Base-by-base conservation (phyloP, 192 early-diverging fungal species). In the Backusella australiensis region DNA sequence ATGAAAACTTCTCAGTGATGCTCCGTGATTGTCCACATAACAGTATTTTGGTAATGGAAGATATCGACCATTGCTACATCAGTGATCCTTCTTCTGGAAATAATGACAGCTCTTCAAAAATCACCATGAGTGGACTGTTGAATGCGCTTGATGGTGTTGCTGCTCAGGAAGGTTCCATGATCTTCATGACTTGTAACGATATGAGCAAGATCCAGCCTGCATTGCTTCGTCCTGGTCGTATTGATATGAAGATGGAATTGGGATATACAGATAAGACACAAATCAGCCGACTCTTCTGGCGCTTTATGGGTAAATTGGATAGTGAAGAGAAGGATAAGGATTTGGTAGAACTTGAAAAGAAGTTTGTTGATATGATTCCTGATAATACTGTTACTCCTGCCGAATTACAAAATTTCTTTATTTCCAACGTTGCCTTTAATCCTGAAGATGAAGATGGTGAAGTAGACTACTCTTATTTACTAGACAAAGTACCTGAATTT, bases 1-100 rank as follows among this genome's bases (percentile, higher is more conserved):
- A 87, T 52, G 75, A 80, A 35, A 85, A 81, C 12, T 77, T 85
- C 70, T 72, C 82, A 29, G 75, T 79, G 11, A 73, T 87, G 39
- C 67, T 88, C 34, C 81, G 80, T 26, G 76, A 77, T 6, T 79
- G 80, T 0, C 87, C 87, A 2, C 59, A 77, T 21, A 86, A 86
- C 68, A 84, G 84, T 35, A 83, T 88, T n/a, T 69, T 88, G 69
- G 81, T 88, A n/a, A 86, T 88, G 77, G 87, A 88, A 71, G 87
- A 87, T 76, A 82, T 88, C 0, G 84, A 88, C 32, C 76, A 77
- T 34, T 77, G 76, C 35, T 3, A 23, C n/a, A 75, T 75, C 19
- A 26, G 19, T 56, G 77, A 34, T 56, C 75, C 69, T 49, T 81
- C 63, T n/a, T 78, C 32, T 63, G 78, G 66, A 75, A 78, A 56